phyloP scores from a whole-genome alignment of 2,329 filamentous ascomycete species.

The Pseudogymnoascus sp. region DNA sequence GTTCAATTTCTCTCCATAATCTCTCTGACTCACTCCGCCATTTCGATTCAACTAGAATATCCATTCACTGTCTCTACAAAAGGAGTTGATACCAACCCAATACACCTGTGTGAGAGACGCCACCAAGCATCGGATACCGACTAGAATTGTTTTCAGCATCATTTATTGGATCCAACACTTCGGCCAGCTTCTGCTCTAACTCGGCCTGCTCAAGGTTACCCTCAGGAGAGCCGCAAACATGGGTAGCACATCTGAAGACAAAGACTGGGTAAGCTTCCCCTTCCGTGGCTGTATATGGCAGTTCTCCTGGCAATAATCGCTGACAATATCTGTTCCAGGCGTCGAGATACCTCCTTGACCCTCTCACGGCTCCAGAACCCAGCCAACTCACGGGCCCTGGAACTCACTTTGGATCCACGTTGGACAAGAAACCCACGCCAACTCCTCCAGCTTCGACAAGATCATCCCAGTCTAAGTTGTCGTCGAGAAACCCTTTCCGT shows the following conservation, averaged over 20 bases:
- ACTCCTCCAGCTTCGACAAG: constrained; percentile 48
- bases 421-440: constrained; percentile 21
- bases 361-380: constrained; percentile 58
- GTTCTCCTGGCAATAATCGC: neutral
- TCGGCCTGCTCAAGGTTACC: neutral
- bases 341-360: constrained; percentile 58
- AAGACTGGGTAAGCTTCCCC: constrained; percentile 4
- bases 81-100: neutral
- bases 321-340: constrained; percentile 38
- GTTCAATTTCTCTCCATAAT: neutral
- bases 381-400: constrained; percentile 59
- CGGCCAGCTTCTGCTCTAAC: neutral
- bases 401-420: constrained; percentile 32
- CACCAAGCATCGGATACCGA: neutral
- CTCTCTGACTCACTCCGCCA: constrained; percentile 1
- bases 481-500: constrained; percentile 36
- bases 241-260: neutral
- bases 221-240: neutral
- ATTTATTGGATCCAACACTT: neutral
- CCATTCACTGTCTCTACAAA: neutral
- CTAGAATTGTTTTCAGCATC: neutral
- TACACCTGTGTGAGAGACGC: neutral
- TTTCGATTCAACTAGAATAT: neutral
- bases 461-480: constrained; percentile 39
- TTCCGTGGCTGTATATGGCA: neutral